Evolutionary conservation across 2,329 filamentous ascomycete genomes (phyloP).

Genomic region (Periconia sp.): DNA sequence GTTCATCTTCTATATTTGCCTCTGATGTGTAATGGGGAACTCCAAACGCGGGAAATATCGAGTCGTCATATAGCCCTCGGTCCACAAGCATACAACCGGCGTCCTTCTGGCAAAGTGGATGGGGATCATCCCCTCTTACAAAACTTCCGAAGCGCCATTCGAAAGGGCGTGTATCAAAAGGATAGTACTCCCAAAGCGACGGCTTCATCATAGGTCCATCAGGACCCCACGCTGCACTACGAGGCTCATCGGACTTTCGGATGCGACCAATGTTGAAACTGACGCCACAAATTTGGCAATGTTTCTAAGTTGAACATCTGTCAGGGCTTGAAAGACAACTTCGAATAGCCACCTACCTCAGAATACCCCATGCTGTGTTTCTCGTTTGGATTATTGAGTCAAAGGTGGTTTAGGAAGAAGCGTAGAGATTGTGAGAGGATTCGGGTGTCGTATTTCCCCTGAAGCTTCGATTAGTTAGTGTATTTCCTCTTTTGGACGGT

Average conservation of each 20-base stretch:
- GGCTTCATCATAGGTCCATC: not conserved
- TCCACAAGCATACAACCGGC: conserved; percentile 3
- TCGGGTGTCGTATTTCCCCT: not conserved
- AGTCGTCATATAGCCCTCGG: not conserved
- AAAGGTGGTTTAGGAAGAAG: not conserved
- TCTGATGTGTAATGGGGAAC: not conserved
- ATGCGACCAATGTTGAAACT: conserved; percentile 11
- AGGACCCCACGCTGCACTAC: conserved; percentile 5
- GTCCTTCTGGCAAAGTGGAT: not conserved
- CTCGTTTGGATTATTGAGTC: not conserved
- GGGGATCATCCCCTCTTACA: not conserved
- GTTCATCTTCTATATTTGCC: not conserved
- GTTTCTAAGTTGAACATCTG: not conserved
- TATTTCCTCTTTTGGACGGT: not conserved
- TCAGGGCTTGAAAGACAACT: no score
- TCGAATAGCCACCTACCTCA: not conserved
- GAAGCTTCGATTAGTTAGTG: not conserved
- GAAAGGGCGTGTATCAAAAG: not conserved
- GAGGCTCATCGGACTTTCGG: conserved; percentile 3
- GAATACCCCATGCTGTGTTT: not conserved
- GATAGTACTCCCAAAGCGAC: not conserved
- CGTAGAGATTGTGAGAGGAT: not conserved
- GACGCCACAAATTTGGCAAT: conserved; percentile 7
- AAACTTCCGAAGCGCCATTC: not conserved
- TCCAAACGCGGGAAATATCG: not conserved